phyloP scores from a whole-genome alignment of 73 alveolate genomes.

The Paramecium sexaurelia region DNA sequence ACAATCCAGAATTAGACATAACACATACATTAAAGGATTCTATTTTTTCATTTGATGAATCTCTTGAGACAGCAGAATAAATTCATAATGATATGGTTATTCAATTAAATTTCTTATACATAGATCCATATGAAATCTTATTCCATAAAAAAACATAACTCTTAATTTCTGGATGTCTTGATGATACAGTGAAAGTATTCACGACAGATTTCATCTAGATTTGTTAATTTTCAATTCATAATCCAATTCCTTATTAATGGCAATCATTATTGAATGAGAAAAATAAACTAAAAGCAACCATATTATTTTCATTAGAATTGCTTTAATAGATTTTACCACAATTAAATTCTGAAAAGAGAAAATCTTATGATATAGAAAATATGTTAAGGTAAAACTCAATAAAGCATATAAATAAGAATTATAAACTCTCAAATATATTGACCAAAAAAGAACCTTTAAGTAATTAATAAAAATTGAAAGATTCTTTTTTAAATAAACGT shows the following conservation, averaged over 20 bases:
- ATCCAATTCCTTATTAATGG: slow-evolving; percentile 32
- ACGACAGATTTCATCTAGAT: background rate
- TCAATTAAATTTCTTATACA: background rate
- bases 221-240: slow-evolving; percentile 4
- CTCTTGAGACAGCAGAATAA: background rate
- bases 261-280: background rate
- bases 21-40: slow-evolving; percentile 4
- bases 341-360: background rate
- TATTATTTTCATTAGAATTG: slow-evolving; percentile 4
- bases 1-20: slow-evolving; percentile 8
- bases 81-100: slow-evolving; percentile 1
- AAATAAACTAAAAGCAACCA: background rate
- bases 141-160: background rate
- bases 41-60: slow-evolving; percentile 18
- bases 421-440: background rate
- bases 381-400: background rate
- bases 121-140: slow-evolving; percentile 39
- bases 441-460: background rate
- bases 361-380: background rate
- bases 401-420: background rate
- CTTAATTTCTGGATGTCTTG: background rate
- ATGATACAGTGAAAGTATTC: slow-evolving; percentile 12
- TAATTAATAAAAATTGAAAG: background rate
- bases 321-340: background rate
- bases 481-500: slow-evolving; percentile 3